Conservation (phyloP, 148 eudicot genomes). For the Cornus kousa region DNA sequence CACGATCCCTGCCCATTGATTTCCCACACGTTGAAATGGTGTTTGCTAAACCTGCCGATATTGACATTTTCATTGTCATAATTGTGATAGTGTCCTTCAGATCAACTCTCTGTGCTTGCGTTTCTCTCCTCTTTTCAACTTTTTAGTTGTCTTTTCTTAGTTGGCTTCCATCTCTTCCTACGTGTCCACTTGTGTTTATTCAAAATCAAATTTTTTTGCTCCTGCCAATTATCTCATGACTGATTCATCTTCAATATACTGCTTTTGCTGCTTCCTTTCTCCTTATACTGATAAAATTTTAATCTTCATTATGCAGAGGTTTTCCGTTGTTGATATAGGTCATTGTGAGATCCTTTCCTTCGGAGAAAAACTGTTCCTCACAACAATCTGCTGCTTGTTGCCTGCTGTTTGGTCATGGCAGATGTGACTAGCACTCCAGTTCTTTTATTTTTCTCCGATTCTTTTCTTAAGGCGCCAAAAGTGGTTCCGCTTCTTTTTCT, state of each 20-base stretch:
- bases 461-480: not conserved
- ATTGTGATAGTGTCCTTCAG: not conserved
- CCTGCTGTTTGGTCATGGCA: constrained; percentile 10
- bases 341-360: constrained; percentile 26
- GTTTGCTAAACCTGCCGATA: not conserved
- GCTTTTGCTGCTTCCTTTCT: constrained; percentile 7
- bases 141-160: not conserved
- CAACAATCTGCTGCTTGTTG: constrained; percentile 1
- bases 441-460: not conserved
- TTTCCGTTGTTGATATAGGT: constrained; percentile 26
- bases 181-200: not conserved
- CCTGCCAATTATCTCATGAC: constrained; percentile 14
- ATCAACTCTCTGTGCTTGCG: not conserved
- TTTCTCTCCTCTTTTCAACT: not conserved
- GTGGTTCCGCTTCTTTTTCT: constrained; percentile 3
- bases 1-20: not conserved
- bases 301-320: constrained; percentile 41
- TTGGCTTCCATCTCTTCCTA: not conserved
- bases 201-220: not conserved
- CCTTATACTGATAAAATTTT: constrained; percentile 1
- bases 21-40: not conserved
- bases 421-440: not conserved
- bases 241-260: constrained; percentile 18
- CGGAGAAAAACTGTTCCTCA: constrained; percentile 16
- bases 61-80: not conserved